Conservation (phyloP, 1,284 basidiomycete genomes). For the Bjerkandera adusta region DNA sequence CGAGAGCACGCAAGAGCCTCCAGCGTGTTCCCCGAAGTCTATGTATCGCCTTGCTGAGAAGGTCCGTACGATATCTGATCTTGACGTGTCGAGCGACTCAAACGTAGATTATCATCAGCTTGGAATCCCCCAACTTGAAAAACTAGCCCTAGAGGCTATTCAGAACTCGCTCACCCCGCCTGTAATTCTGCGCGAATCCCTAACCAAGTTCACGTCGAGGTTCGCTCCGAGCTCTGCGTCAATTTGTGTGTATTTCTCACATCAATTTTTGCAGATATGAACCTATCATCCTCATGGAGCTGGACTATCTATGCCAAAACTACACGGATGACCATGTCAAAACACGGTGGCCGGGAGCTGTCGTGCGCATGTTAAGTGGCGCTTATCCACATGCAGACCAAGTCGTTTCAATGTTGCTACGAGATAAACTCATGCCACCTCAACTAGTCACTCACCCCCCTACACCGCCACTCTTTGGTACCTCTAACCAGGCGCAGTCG, state of each 20-base stretch:
- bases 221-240: no score
- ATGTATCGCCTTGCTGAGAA: constrained; percentile 26
- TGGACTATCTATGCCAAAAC: not conserved
- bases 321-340: not conserved
- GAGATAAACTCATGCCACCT: not conserved
- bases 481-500: no score
- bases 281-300: not conserved
- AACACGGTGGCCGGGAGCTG: not conserved
- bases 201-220: constrained; percentile 22
- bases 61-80: constrained; percentile 12
- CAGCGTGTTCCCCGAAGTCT: constrained; percentile 26
- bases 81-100: not conserved
- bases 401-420: not conserved
- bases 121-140: constrained; percentile 17
- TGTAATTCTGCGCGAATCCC: constrained; percentile 22
- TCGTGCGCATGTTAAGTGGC: not conserved
- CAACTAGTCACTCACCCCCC: no score
- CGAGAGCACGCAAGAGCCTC: constrained; percentile 1
- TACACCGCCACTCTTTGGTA: no score
- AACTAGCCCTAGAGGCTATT: constrained; percentile 17
- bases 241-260: not conserved
- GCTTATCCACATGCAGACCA: not conserved
- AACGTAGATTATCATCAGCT: constrained; percentile 10
- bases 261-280: not conserved
- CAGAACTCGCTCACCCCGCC: constrained; percentile 9